Evolutionary conservation across 768 basidiomycete species (phyloP).

Genomic region (Mycena amicta): DNA sequence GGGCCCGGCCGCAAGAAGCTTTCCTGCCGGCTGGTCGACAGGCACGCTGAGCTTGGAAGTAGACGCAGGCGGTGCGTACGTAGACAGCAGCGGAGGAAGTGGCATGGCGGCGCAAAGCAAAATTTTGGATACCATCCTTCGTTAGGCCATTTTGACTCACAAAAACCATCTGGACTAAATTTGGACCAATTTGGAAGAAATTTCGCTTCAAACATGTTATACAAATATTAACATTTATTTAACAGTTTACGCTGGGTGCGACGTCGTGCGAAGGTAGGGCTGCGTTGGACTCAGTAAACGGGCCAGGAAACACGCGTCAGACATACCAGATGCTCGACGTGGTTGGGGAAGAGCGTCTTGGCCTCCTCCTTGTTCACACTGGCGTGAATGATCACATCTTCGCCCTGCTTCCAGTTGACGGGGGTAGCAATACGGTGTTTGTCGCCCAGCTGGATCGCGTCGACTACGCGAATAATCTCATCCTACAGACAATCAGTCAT

Average conservation of each 20-base stretch:
- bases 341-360: constrained; percentile 85
- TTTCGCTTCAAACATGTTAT: too few relatives aligned
- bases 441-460: constrained; percentile 92
- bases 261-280: constrained; percentile 89
- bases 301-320: constrained; percentile 1
- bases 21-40: constrained; percentile 19
- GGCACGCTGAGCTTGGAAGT: constrained; percentile 16
- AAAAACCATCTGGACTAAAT: too few relatives aligned
- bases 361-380: constrained; percentile 85
- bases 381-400: constrained; percentile 93
- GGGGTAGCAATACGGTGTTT: constrained; percentile 85
- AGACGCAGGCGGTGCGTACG: constrained; percentile 12
- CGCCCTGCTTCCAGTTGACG: constrained; percentile 93
- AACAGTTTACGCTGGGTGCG: constrained; percentile 31
- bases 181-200: too few relatives aligned
- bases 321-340: constrained; percentile 78
- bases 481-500: constrained; percentile 28
- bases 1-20: constrained; percentile 81
- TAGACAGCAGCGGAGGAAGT: constrained; percentile 7
- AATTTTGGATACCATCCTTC: not conserved
- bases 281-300: constrained; percentile 31
- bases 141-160: too few relatives aligned
- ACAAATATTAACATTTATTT: not conserved
- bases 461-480: constrained; percentile 72
- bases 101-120: constrained; percentile 4